Base-by-base conservation (phyloP, 306 rosid species). In the Abrus precatorius region DNA sequence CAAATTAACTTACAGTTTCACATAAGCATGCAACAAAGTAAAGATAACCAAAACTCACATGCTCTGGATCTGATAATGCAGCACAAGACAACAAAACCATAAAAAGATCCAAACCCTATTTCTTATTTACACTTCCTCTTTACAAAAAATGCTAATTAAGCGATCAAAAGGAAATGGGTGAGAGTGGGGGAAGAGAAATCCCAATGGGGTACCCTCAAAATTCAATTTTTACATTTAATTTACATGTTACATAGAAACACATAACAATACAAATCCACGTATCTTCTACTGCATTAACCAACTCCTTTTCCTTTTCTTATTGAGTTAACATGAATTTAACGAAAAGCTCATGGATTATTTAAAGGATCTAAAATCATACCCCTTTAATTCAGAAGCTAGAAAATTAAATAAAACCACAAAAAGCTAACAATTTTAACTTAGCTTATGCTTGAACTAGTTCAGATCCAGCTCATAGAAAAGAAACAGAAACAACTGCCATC, bases 401-500 rank as follows among this genome's bases (percentile, higher is more conserved):
- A 66, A 71, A 72, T 47, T 52, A 38, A 69, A 69, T 2, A 44
- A 72, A 63, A 64, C 52, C 45, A 70, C 57, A 29, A 69, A 76
- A 60, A 61, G 76, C 8, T 34, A 3, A 33, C 9, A 79, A 30
- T 76, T 81, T 82, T 33, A 84, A 55, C 82, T 6, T 56, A 69
- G 44, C 32, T 13, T 2, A 74, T 1, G 43, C 40, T 50, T 27
- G 66, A 82, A 82, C 76, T 44, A 4, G 45, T 77, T 29, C 92
- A 88, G 93, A 89, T 92, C 91, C 85, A 69, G 72, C 55, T 12
- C 67, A 77, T 4, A 57, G 1, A 76, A 20, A 38, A 14, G 27
- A 10, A 0, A 1, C 69, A 76, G 6, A 72, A 60, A 11, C 14
- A 67, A 3, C 29, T 0, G 0, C 1, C 11, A 50, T 13, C 2